Base-by-base conservation (phyloP, 1,284 basidiomycete genomes). In the Leccinum angustisporum region DNA sequence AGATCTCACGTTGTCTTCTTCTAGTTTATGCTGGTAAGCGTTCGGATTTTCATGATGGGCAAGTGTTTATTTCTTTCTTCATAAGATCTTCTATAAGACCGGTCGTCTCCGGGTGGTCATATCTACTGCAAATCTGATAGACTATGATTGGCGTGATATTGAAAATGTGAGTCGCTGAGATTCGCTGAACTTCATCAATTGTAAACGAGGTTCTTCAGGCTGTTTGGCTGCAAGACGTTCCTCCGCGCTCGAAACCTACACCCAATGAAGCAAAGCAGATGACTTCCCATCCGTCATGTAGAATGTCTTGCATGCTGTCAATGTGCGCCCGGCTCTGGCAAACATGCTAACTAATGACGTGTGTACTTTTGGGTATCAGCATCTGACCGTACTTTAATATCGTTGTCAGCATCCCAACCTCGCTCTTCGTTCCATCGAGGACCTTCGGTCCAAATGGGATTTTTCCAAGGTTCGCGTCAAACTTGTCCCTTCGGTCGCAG, bases 221-320 rank as follows among this genome's bases (percentile, higher is more conserved):
- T 16, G 83, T 85, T 25, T 93, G 90, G 87, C 73, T 92, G 2
- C 91, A 92, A 78, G 91, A 93, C 67, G 64, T 92, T n/a, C 86
- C 86, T 2, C 74, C 77, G 9, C 82, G 81, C 9, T 62, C 78
- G 0, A 67, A 74, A 6, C 79, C 85, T 3, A 76, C 82, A 52
- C 68, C 78, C 5, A 77, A 79, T 59, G 80, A 84, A 67, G 71
- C 80, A 83, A 82, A 65, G 76, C 74, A 55, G 78, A 81, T 53
- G 81, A 83, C 61, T 86, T 86, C 56, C 78, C 82, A 38, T 76
- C 76, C 30, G 69, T 81, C 6, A 73, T 92, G 64, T 83, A 86
- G 66, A 78, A 78, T 48, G 79, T 87, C 10, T 75, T 93, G 40
- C 74, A 81, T 56, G 78, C 79, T 6, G 70, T 91, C 58, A 85